Evolutionary conservation across 1,139 yeast species (phyloP).

Genomic region (Yarrowia galli): DNA sequence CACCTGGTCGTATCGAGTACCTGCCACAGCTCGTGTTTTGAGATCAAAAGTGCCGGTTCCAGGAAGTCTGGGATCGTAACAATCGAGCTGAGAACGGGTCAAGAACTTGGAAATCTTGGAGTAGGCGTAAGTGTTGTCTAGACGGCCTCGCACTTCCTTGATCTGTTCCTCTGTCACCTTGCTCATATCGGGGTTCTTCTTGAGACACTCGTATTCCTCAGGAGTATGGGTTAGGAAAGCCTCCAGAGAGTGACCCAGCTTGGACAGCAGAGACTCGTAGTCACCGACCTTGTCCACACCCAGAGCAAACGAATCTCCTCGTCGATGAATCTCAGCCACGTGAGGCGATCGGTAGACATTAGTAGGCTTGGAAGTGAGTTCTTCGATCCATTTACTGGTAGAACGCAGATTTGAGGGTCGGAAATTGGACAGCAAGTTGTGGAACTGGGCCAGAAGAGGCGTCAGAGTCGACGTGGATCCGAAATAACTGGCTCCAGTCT

Average conservation of each 20-base stretch:
- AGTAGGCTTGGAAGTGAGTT: slow-evolving; percentile 1
- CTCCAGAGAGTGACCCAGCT: slow-evolving; percentile 82
- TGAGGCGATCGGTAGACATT: slow-evolving; percentile 24
- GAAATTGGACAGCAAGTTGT: slow-evolving; percentile 68
- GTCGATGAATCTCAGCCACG: slow-evolving; percentile 23
- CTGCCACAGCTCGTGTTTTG: slow-evolving; percentile 89
- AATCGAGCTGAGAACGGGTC: slow-evolving; percentile 91
- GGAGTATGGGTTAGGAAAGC: slow-evolving; percentile 67
- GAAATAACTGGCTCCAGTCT: slow-evolving; percentile 57
- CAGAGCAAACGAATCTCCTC: slow-evolving; percentile 17
- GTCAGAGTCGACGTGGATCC: slow-evolving; percentile 94
- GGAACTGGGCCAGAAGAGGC: slow-evolving; percentile 73
- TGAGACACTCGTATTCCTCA: slow-evolving; percentile 46
- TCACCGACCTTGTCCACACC: slow-evolving; percentile 59
- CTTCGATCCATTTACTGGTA: slow-evolving; percentile 11
- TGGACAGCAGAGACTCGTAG: slow-evolving; percentile 72
- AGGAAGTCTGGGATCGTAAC: slow-evolving; percentile 76
- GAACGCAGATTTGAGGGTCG: slow-evolving; percentile 57
- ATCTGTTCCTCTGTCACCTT: slow-evolving; percentile 41
- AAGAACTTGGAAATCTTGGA: slow-evolving; percentile 71
- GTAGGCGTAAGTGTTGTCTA: slow-evolving; percentile 65
- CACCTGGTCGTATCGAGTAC: slow-evolving; percentile 71
- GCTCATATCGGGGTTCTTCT: slow-evolving; percentile 41
- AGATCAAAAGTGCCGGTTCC: slow-evolving; percentile 93
- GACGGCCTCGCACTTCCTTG: background rate